Evolutionary conservation across 2,329 filamentous ascomycete species (phyloP).

Genomic region (Nectriaceae sp.): DNA sequence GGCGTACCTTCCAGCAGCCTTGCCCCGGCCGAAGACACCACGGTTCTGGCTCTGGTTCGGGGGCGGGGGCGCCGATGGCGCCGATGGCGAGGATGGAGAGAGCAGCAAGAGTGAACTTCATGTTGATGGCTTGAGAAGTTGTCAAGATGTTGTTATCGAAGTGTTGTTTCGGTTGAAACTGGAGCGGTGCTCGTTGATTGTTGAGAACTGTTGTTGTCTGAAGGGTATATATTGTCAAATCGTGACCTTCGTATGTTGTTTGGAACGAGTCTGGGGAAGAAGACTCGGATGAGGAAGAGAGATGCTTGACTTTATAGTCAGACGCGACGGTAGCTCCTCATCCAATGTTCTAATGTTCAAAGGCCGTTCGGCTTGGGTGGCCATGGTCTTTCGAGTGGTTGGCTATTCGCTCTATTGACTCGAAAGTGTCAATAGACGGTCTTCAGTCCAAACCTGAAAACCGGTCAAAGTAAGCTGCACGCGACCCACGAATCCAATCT

Average conservation of each 20-base stretch:
- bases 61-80: conserved; percentile 18
- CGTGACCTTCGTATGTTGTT: conserved; percentile 21
- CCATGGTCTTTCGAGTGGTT: background rate
- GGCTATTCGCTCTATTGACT: conserved; percentile 12
- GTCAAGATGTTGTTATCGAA: conserved; percentile 1
- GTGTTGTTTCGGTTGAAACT: conserved; percentile 1
- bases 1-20: conserved; percentile 45
- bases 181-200: conserved; percentile 20
- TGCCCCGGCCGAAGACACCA: conserved; percentile 42
- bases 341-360: conserved; percentile 1
- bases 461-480: conserved; percentile 4
- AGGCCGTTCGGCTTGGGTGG: background rate
- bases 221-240: conserved; percentile 12
- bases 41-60: conserved; percentile 19
- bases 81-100: conserved; percentile 22
- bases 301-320: conserved; percentile 21
- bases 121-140: conserved; percentile 9
- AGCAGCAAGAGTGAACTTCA: conserved; percentile 32
- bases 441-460: conserved; percentile 2
- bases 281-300: conserved; percentile 3
- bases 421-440: conserved; percentile 18
- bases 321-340: background rate
- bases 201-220: conserved; percentile 17
- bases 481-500: conserved; percentile 1
- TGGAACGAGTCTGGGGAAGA: conserved; percentile 25